phyloP scores from a whole-genome alignment of 495 filamentous ascomycete genomes.

The Penicillium ucsense region DNA sequence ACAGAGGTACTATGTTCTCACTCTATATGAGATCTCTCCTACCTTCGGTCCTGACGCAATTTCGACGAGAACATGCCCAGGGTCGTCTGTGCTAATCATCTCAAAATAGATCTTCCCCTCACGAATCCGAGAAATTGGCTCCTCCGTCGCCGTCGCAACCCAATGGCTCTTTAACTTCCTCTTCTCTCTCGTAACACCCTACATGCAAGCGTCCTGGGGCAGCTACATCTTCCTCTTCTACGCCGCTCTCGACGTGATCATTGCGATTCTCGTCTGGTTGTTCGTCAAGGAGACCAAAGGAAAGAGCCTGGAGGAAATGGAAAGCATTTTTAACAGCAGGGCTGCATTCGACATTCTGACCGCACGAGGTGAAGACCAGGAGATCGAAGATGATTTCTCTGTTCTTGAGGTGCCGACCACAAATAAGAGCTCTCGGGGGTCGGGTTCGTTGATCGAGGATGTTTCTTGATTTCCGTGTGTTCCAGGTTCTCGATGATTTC shows the following conservation, averaged over 20 bases:
- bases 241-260: slow-evolving; percentile 23
- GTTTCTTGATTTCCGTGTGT: background rate
- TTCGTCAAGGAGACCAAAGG: slow-evolving; percentile 55
- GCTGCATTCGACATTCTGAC: slow-evolving; percentile 19
- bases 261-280: slow-evolving; percentile 46
- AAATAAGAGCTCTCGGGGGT: slow-evolving; percentile 1
- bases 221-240: slow-evolving; percentile 44
- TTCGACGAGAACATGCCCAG: slow-evolving; percentile 1
- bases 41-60: background rate
- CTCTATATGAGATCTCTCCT: background rate
- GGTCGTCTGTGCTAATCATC: too few relatives aligned
- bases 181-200: slow-evolving; percentile 39
- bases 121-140: slow-evolving; percentile 36
- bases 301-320: slow-evolving; percentile 38
- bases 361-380: slow-evolving; percentile 7
- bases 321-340: slow-evolving; percentile 20
- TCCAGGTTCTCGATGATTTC: background rate
- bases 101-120: slow-evolving; percentile 31
- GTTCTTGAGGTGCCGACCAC: slow-evolving; percentile 10
- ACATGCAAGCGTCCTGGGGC: slow-evolving; percentile 34
- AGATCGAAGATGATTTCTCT: slow-evolving; percentile 3
- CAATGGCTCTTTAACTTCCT: slow-evolving; percentile 46
- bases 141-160: slow-evolving; percentile 29
- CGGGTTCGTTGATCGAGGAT: background rate
- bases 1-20: slow-evolving; percentile 16